Evolutionary conservation across 1,284 basidiomycete genomes (phyloP).

Genomic region (Takashimella koratensis): DNA sequence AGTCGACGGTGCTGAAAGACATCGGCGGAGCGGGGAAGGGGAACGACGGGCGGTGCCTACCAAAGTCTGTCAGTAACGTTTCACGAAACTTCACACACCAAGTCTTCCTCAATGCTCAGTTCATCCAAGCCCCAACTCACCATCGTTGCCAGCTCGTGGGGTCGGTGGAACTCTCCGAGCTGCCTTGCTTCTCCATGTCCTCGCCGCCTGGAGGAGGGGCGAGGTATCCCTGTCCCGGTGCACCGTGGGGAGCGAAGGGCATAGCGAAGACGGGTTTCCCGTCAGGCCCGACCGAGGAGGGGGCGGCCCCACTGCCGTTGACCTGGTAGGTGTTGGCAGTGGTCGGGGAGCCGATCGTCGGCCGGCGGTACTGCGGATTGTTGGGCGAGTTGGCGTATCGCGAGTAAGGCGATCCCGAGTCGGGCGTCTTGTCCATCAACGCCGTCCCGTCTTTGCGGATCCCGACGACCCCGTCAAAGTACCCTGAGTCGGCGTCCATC

Average conservation of each 20-base stretch:
- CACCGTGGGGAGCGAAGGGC: constrained; percentile 25
- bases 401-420: constrained; percentile 31
- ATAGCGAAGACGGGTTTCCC: constrained; percentile 38
- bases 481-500: constrained; percentile 18
- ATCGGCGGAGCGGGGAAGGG: background rate
- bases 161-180: no score
- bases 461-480: constrained; percentile 36
- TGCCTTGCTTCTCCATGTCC: constrained; percentile 12
- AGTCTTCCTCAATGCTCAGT: no score
- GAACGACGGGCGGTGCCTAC: background rate
- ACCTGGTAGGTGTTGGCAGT: constrained; percentile 2
- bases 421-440: constrained; percentile 13
- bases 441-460: constrained; percentile 27
- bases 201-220: constrained; percentile 6
- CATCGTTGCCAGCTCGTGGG: no score
- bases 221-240: constrained; percentile 1
- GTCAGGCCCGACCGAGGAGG: constrained; percentile 18
- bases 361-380: constrained; percentile 3
- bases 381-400: constrained; percentile 24
- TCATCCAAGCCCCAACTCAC: no score
- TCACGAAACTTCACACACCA: no score
- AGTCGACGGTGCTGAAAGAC: no score
- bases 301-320: constrained; percentile 1
- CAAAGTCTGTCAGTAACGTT: no score
- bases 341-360: constrained; percentile 3